Percentiles rank a stretch among this genome's conserved stretches.
These are phyloP conservation scores for Tricholoma furcatifolium DNA, from an alignment of 768 basidiomycete genomes.

Conservation along the genomic window DNA sequence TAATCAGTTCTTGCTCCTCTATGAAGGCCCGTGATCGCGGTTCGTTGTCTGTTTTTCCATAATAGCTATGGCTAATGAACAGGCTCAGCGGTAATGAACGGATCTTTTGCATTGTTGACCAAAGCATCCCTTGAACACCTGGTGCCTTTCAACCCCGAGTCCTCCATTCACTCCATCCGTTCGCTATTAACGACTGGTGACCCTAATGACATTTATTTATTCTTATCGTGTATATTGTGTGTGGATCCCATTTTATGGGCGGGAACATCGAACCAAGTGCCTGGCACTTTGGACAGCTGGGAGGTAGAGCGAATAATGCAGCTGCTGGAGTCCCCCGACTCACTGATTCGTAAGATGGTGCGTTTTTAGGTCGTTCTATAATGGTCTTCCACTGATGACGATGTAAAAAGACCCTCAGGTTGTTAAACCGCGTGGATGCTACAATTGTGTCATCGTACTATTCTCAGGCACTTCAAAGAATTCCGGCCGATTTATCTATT, in stretches of 20 bases:
- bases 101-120: conserved; percentile 35
- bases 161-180: conserved; percentile 49
- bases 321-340: conserved; percentile 60
- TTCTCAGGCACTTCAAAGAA: conserved; percentile 36
- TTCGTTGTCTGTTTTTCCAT: conserved; percentile 9
- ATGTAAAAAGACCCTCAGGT: conserved; percentile 53
- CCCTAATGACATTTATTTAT: conserved; percentile 63
- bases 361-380: conserved; percentile 9
- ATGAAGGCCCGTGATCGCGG: conserved; percentile 21
- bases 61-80: neutral
- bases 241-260: conserved; percentile 67
- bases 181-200: conserved; percentile 56
- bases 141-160: conserved; percentile 21
- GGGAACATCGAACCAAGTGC: conserved; percentile 50
- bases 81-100: conserved; percentile 32
- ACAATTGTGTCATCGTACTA: conserved; percentile 58
- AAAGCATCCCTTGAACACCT: conserved; percentile 26
- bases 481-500: conserved; percentile 31
- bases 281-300: conserved; percentile 60
- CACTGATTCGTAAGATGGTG: conserved; percentile 58
- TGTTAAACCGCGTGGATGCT: conserved; percentile 58
- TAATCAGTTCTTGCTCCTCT: conserved; percentile 24
- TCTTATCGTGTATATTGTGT: conserved; percentile 61
- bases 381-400: neutral
- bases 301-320: conserved; percentile 76